Percentiles rank a stretch among this genome's conserved stretches.
Evolutionary conservation across 768 basidiomycete species (phyloP).

Genomic region (Inosperma sp.): DNA sequence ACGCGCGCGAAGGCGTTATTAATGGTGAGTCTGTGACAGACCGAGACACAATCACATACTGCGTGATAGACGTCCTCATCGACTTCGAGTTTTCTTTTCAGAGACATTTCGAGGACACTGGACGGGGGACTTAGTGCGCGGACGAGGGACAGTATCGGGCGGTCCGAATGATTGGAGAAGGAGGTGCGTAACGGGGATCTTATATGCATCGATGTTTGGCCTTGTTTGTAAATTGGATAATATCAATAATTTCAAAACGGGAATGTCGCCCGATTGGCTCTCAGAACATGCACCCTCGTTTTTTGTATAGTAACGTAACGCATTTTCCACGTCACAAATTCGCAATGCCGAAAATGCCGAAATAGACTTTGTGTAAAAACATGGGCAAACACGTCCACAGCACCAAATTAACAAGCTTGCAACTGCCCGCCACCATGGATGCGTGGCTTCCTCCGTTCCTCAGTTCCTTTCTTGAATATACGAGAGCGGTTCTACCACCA

Average conservation of each 20-base stretch:
- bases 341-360: neutral
- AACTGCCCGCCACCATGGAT: conserved; percentile 21
- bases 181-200: conserved; percentile 15
- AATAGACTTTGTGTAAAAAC: too few relatives aligned
- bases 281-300: conserved; percentile 25
- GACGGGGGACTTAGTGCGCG: conserved; percentile 6
- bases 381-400: too few relatives aligned
- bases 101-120: conserved; percentile 43
- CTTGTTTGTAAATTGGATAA: conserved; percentile 18
- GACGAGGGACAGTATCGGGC: conserved; percentile 8
- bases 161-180: conserved; percentile 17
- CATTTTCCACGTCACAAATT: neutral
- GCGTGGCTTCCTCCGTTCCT: conserved; percentile 44
- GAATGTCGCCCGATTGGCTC: conserved; percentile 24
- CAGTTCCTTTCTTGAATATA: conserved; percentile 49
- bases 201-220: conserved; percentile 28
- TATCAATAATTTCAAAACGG: conserved; percentile 2
- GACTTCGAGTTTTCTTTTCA: conserved; percentile 77
- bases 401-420: too few relatives aligned
- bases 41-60: conserved; percentile 32
- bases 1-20: conserved; percentile 23
- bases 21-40: conserved; percentile 13
- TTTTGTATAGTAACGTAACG: conserved; percentile 6
- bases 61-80: conserved; percentile 47
- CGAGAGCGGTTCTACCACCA: conserved; percentile 51